phyloP scores from a whole-genome alignment of 306 rosid genomes.

The Medicago lupulina region DNA sequence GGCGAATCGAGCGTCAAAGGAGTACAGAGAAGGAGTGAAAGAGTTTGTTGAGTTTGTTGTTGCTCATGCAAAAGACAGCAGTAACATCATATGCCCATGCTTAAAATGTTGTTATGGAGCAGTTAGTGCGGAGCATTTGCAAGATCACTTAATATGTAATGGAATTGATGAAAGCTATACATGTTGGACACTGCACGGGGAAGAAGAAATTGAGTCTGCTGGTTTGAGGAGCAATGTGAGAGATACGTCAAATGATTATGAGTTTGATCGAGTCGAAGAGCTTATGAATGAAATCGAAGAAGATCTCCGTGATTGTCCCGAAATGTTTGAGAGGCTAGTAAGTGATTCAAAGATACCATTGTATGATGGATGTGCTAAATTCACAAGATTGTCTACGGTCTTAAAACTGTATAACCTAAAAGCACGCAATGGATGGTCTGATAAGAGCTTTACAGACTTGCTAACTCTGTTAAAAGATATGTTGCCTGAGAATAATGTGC shows the following conservation, averaged over 20 bases:
- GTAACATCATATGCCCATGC: no score
- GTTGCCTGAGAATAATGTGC: not conserved
- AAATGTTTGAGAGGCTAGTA: not conserved
- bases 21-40: no score
- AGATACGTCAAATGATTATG: not conserved
- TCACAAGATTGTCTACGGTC: not conserved
- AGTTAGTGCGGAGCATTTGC: no score
- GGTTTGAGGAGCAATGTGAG: not conserved
- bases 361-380: not conserved
- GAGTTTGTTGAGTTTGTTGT: no score
- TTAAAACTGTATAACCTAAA: not conserved
- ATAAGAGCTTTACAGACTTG: not conserved
- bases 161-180: not conserved
- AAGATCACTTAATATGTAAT: not conserved
- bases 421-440: not conserved
- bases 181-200: not conserved
- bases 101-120: no score
- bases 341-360: not conserved
- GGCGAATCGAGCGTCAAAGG: no score
- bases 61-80: no score
- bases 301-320: not conserved
- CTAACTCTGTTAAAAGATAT: not conserved
- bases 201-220: not conserved
- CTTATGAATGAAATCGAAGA: not conserved
- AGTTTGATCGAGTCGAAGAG: not conserved